Conservation (phyloP, 2,329 filamentous ascomycete species). For the Pseudogymnoascus pannorum region DNA sequence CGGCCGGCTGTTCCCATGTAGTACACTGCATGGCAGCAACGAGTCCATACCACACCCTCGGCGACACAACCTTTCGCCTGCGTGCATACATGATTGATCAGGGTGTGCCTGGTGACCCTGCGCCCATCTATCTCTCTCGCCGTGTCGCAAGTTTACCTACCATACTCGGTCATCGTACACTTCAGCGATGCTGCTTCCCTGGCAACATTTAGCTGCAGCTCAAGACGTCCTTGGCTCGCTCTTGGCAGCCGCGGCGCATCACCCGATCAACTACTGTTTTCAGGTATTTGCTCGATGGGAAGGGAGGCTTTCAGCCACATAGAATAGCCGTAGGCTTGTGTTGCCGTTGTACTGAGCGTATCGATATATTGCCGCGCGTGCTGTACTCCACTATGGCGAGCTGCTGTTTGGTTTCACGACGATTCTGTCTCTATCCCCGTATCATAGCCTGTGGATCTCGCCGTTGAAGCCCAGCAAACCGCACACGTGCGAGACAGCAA, state of each 20-base stretch:
- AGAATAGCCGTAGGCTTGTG: neutral
- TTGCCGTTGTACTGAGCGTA: neutral
- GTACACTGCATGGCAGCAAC: neutral
- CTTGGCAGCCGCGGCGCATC: neutral
- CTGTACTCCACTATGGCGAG: neutral
- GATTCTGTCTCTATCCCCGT: neutral
- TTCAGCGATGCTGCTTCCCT: neutral
- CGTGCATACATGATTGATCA: neutral
- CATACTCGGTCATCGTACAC: neutral
- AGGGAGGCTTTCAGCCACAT: slow-evolving; percentile 1
- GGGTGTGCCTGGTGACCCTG: neutral
- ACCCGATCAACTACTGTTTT: neutral
- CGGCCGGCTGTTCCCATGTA: neutral
- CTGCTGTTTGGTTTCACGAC: neutral
- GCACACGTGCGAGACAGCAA: neutral
- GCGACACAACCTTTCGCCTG: neutral
- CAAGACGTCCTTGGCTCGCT: neutral
- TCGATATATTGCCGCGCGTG: neutral
- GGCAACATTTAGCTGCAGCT: neutral
- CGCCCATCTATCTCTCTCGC: neutral
- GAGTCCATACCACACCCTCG: neutral
- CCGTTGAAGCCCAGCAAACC: neutral
- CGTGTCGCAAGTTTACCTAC: neutral
- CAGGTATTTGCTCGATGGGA: neutral
- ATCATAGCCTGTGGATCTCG: neutral